Percentiles rank a stretch among this genome's conserved stretches.
These are phyloP conservation scores for Epichloe scottii DNA, from an alignment of 2,329 filamentous ascomycete species.

Conservation along the genomic window DNA sequence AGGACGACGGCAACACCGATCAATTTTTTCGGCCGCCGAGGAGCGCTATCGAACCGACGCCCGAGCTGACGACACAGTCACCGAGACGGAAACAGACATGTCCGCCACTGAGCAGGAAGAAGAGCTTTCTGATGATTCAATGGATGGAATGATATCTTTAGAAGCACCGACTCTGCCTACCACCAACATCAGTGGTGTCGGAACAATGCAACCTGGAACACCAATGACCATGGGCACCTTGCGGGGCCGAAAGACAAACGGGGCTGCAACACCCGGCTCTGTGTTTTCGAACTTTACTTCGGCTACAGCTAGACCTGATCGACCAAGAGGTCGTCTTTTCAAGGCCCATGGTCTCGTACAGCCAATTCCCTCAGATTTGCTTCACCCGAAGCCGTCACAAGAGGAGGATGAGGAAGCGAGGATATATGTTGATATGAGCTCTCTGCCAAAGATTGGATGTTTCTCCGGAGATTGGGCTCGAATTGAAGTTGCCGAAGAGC, in stretches of 20 bases:
- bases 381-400: constrained; percentile 68
- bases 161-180: constrained; percentile 66
- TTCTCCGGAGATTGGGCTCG: constrained; percentile 97
- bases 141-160: constrained; percentile 88
- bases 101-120: constrained; percentile 58
- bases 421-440: constrained; percentile 80
- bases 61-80: constrained; percentile 45
- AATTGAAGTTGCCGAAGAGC: constrained; percentile 65
- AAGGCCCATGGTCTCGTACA: constrained; percentile 66
- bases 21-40: constrained; percentile 83
- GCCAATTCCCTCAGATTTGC: constrained; percentile 59
- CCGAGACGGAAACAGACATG: constrained; percentile 50
- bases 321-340: constrained; percentile 66
- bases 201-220: constrained; percentile 67
- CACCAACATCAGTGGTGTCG: constrained; percentile 67
- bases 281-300: constrained; percentile 83
- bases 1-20: constrained; percentile 73
- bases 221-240: constrained; percentile 54
- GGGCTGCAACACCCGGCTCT: constrained; percentile 71
- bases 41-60: constrained; percentile 53
- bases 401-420: constrained; percentile 81
- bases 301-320: constrained; percentile 63
- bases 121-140: constrained; percentile 72
- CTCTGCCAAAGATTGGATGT: constrained; percentile 79
- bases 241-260: constrained; percentile 53